phyloP scores from a whole-genome alignment of 768 basidiomycete genomes.

The Termitomyces sp. region DNA sequence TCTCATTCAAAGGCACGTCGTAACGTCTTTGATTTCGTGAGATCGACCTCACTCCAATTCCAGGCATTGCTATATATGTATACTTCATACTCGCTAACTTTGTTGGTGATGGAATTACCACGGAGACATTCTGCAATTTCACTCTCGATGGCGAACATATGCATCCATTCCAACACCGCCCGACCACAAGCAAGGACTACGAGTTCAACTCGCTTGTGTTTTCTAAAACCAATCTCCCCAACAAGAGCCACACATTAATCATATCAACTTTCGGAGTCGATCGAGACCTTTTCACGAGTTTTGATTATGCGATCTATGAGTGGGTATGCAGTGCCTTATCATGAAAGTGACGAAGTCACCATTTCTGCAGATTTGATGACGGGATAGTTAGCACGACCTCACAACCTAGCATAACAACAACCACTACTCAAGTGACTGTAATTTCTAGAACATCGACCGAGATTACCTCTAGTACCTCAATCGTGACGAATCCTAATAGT shows the following conservation, averaged over 20 bases:
- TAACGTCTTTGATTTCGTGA: too few relatives aligned
- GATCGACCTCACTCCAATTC: neutral
- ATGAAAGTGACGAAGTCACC: neutral
- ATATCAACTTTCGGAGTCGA: conserved; percentile 27
- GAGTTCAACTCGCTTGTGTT: conserved; percentile 28
- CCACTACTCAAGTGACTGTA: too few relatives aligned
- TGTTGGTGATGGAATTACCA: conserved; percentile 12
- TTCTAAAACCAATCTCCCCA: conserved; percentile 20
- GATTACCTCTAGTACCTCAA: too few relatives aligned
- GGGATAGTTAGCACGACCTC: neutral
- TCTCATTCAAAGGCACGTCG: conserved; percentile 13
- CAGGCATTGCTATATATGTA: conserved; percentile 33
- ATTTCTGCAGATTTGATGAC: neutral
- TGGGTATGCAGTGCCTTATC: conserved; percentile 22
- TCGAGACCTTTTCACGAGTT: conserved; percentile 28
- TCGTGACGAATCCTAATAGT: too few relatives aligned
- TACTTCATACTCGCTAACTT: conserved; percentile 33
- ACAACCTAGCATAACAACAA: neutral
- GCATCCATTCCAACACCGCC: conserved; percentile 21
- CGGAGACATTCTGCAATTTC: conserved; percentile 24
- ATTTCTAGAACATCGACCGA: too few relatives aligned
- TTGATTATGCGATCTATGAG: conserved; percentile 40
- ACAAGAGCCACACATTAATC: conserved; percentile 23
- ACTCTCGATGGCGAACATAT: conserved; percentile 24
- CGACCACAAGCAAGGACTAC: conserved; percentile 18